These are phyloP conservation scores for Arabidopsis hybrid DNA, from an alignment of 441 rosid genomes.

Conservation along the genomic window DNA sequence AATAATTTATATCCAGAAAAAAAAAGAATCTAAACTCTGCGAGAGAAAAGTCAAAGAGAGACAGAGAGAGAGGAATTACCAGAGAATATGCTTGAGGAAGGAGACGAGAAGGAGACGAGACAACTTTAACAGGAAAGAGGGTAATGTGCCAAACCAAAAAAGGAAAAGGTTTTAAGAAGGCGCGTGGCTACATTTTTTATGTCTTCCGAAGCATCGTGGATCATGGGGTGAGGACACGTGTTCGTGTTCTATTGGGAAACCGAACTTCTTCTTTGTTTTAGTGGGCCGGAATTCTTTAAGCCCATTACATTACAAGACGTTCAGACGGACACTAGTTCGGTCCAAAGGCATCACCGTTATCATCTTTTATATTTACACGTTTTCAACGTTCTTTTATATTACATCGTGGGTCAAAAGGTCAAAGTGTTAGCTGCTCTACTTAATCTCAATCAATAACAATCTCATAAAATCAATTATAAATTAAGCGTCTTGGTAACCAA, in stretches of 20 bases:
- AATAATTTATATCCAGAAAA: background rate
- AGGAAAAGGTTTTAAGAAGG: conserved; percentile 2
- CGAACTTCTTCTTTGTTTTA: background rate
- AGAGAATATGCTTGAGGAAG: conserved; percentile 32
- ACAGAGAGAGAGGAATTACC: conserved; percentile 6
- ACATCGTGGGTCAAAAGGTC: background rate
- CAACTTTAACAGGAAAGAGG: conserved; percentile 31
- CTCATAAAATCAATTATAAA: background rate
- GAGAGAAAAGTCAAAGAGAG: conserved; percentile 8
- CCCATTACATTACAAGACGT: background rate
- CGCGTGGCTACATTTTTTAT: conserved; percentile 15
- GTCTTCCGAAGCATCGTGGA: background rate
- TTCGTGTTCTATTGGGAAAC: background rate
- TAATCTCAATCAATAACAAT: conserved; percentile 9
- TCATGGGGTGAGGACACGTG: conserved; percentile 12
- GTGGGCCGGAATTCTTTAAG: background rate
- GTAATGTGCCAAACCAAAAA: too few relatives aligned
- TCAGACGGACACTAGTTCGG: background rate
- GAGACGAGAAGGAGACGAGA: conserved; percentile 36
- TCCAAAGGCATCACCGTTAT: background rate
- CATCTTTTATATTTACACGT: background rate
- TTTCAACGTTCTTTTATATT: background rate
- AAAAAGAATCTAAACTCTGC: background rate
- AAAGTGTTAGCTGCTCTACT: conserved; percentile 24
- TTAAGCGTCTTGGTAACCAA: background rate